Evolutionary conservation across 129 eudicot species (phyloP).

Genomic region (Rutidosis leptorrhynchoides): DNA sequence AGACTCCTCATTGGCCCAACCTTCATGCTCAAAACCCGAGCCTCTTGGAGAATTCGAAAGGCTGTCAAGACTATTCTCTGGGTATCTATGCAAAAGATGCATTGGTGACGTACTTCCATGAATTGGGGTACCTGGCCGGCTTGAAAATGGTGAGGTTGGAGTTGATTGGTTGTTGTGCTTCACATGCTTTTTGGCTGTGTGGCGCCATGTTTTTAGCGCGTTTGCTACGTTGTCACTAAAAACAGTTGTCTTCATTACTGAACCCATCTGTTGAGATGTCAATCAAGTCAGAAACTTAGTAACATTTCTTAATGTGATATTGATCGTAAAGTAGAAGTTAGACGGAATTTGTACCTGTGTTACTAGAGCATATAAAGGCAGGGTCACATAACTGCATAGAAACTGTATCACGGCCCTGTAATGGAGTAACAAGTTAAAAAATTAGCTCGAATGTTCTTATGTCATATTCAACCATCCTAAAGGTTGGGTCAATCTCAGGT

Average conservation of each 20-base stretch:
- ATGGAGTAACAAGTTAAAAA: background rate
- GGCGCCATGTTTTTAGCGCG: constrained; percentile 55
- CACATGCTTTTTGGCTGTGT: constrained; percentile 45
- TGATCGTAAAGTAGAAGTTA: background rate
- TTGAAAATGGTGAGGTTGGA: constrained; percentile 49
- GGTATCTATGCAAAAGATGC: constrained; percentile 43
- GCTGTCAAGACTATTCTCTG: constrained; percentile 30
- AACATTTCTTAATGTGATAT: too few species aligned
- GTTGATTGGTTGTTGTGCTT: constrained; percentile 41
- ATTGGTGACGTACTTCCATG: constrained; percentile 46
- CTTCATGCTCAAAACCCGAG: constrained; percentile 32
- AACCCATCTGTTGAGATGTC: constrained; percentile 49
- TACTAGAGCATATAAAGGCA: constrained; percentile 78
- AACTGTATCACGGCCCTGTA: constrained; percentile 60
- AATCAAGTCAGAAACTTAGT: too few species aligned
- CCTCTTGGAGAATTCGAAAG: constrained; percentile 37
- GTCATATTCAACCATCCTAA: too few species aligned
- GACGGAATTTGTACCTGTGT: constrained; percentile 53
- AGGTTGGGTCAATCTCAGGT: too few species aligned
- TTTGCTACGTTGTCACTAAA: constrained; percentile 58
- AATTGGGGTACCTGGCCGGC: constrained; percentile 53
- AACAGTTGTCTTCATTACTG: constrained; percentile 56
- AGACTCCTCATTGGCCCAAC: constrained; percentile 31
- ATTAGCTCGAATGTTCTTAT: background rate
- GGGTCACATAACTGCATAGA: constrained; percentile 72